These are phyloP conservation scores for Sorghum bicolor DNA, from an alignment of 176 grass and related monocot species.

Conservation along the genomic window DNA sequence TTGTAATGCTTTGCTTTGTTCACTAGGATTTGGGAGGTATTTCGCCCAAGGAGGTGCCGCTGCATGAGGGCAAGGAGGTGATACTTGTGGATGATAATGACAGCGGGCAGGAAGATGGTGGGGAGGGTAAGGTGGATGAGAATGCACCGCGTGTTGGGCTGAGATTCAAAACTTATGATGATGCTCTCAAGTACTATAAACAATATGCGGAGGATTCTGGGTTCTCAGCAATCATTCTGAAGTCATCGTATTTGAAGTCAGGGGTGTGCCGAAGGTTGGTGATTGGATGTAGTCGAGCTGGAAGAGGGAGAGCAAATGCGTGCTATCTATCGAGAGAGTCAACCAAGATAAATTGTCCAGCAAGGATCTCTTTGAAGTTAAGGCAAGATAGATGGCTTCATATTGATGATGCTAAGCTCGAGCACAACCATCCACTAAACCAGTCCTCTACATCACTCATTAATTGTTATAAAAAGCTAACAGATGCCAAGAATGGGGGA, in stretches of 20 bases:
- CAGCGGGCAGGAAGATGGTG: constrained; percentile 34
- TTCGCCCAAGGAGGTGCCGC: neutral
- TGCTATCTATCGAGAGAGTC: constrained; percentile 80
- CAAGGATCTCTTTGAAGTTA: constrained; percentile 74
- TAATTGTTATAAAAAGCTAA: constrained; percentile 64
- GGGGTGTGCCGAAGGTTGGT: constrained; percentile 75
- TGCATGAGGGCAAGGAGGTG: constrained; percentile 48
- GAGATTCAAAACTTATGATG: constrained; percentile 89
- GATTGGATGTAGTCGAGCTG: constrained; percentile 80
- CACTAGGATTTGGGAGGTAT: constrained; percentile 36
- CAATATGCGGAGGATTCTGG: constrained; percentile 73
- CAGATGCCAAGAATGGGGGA: constrained; percentile 52
- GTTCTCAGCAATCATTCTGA: constrained; percentile 62
- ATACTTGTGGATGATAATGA: constrained; percentile 55
- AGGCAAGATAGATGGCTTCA: constrained; percentile 89
- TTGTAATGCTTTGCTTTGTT: constrained; percentile 7
- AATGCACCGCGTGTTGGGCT: constrained; percentile 52
- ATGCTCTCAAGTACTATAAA: constrained; percentile 69
- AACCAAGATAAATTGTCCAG: constrained; percentile 81
- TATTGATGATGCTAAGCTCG: constrained; percentile 59
- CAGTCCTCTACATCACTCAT: constrained; percentile 47
- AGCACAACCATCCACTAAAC: constrained; percentile 89
- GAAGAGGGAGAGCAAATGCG: constrained; percentile 71
- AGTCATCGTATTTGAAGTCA: constrained; percentile 72
- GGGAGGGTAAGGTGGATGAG: constrained; percentile 30